Evolutionary conservation across 208 protist genomes (phyloP).

Genomic region (Histomonas meleagridis): DNA sequence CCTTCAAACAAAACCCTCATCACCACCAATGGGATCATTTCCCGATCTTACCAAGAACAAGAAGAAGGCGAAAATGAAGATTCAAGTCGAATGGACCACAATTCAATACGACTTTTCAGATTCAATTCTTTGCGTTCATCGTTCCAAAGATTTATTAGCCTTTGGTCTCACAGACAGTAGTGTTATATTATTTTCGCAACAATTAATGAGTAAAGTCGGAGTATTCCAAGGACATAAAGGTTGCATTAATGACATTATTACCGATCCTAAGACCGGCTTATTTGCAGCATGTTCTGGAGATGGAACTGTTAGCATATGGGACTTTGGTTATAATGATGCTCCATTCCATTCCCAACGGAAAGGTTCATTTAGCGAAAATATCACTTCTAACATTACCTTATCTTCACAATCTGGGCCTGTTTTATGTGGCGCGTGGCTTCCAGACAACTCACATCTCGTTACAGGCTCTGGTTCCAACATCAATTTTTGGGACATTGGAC

Average conservation of each 20-base stretch:
- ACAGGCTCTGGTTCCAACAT: neutral
- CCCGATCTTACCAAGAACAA: neutral
- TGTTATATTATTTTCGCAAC: neutral
- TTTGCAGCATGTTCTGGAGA: slow-evolving; percentile 20
- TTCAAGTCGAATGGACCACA: neutral
- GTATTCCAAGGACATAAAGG: neutral
- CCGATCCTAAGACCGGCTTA: neutral
- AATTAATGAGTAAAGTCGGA: neutral
- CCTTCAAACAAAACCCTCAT: neutral
- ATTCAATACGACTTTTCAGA: neutral
- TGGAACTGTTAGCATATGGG: neutral
- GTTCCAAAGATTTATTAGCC: neutral
- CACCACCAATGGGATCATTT: neutral
- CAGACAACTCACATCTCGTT: neutral
- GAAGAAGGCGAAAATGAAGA: neutral
- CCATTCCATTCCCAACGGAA: neutral
- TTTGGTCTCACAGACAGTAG: neutral
- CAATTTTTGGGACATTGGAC: neutral
- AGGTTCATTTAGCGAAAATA: neutral
- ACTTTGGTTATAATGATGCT: neutral
- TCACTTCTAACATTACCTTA: neutral
- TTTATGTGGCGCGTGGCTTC: neutral
- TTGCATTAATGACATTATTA: neutral
- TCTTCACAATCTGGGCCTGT: neutral
- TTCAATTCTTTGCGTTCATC: neutral